Conservation (phyloP, 2,329 filamentous ascomycete species). For the Hypoxylon sp. region DNA sequence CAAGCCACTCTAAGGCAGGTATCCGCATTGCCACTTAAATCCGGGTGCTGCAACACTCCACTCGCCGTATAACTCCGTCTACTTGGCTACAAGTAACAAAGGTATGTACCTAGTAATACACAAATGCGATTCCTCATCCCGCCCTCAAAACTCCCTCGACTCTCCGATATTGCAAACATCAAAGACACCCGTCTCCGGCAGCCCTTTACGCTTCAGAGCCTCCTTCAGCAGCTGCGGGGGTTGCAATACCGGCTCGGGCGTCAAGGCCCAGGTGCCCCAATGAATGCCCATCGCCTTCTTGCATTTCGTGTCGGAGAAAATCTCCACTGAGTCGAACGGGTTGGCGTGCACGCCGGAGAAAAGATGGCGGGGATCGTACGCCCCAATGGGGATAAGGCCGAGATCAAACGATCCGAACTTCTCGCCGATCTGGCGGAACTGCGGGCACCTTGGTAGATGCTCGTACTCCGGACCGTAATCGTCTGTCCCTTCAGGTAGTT, state of each 20-base stretch:
- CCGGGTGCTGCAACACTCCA: background rate
- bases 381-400: conserved; percentile 93
- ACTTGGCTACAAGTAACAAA: background rate
- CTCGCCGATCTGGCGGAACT: conserved; percentile 86
- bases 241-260: conserved; percentile 86
- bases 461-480: conserved; percentile 79
- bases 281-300: conserved; percentile 86
- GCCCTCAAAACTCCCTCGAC: conserved; percentile 77
- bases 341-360: conserved; percentile 89
- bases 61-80: background rate
- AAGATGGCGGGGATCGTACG: conserved; percentile 80
- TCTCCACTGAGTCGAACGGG: conserved; percentile 89
- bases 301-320: conserved; percentile 88
- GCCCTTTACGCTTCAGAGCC: conserved; percentile 76
- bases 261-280: conserved; percentile 93
- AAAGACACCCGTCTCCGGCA: conserved; percentile 81
- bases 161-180: conserved; percentile 89
- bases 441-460: conserved; percentile 80
- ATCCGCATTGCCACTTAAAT: background rate
- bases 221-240: conserved; percentile 80
- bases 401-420: conserved; percentile 89
- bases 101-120: too few species aligned
- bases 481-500: conserved; percentile 71
- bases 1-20: background rate
- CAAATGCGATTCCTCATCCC: background rate